Percentiles rank a stretch among this genome's conserved stretches.
Conservation (phyloP, 495 filamentous ascomycete species). For the Penicillium bovifimosum region DNA sequence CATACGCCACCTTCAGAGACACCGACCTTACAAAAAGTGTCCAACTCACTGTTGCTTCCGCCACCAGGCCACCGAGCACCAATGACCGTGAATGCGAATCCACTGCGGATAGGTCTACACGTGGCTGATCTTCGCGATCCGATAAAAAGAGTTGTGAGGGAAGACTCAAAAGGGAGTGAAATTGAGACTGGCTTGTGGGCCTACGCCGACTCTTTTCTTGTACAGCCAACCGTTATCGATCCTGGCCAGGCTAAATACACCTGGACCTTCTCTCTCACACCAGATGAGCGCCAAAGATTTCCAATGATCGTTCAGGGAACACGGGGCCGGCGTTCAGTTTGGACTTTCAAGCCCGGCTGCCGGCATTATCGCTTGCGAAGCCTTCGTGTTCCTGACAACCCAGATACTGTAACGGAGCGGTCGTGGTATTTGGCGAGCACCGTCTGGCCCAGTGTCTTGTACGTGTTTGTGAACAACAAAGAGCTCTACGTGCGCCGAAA, state of each 20-base stretch:
- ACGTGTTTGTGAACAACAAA: constrained; percentile 59
- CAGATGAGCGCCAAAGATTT: constrained; percentile 12
- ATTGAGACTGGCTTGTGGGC: constrained; percentile 35
- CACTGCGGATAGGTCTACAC: constrained; percentile 48
- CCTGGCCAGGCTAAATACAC: constrained; percentile 15
- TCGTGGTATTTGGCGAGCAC: constrained; percentile 60
- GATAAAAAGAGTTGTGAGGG: constrained; percentile 30
- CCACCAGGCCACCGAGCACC: constrained; percentile 23
- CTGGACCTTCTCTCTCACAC: constrained; percentile 27
- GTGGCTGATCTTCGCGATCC: constrained; percentile 54
- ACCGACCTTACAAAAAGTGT: background rate
- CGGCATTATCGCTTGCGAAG: constrained; percentile 41
- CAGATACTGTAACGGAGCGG: constrained; percentile 18
- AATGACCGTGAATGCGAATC: constrained; percentile 37
- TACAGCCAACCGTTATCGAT: constrained; percentile 34
- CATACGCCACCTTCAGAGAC: background rate
- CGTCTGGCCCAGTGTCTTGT: constrained; percentile 67
- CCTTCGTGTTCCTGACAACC: constrained; percentile 16
- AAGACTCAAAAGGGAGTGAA: constrained; percentile 6
- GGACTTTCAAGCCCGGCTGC: constrained; percentile 26
- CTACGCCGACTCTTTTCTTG: constrained; percentile 38
- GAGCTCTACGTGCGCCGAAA: constrained; percentile 58
- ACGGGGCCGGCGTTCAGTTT: constrained; percentile 9
- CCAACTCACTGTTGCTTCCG: constrained; percentile 26
- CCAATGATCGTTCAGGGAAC: constrained; percentile 9